Evolutionary conservation across 331 rosid genomes (phyloP).

Genomic region (Malus hybrid): DNA sequence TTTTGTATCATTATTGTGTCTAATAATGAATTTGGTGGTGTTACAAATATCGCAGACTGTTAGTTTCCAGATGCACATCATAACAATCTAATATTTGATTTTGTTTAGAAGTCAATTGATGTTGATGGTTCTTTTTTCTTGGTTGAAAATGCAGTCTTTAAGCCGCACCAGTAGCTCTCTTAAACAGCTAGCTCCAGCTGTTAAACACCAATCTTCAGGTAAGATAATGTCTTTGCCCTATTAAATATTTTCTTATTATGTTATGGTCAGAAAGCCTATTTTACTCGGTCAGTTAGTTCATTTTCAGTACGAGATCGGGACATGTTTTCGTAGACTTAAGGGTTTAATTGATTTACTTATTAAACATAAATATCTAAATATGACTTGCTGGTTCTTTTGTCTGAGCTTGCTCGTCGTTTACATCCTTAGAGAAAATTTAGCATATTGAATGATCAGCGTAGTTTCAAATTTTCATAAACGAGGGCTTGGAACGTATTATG

Average conservation of each 20-base stretch:
- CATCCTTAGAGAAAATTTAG: not conserved
- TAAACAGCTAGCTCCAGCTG: conserved; percentile 15
- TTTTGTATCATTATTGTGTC: not conserved
- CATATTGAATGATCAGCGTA: not conserved
- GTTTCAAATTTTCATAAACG: not conserved
- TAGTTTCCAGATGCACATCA: not conserved
- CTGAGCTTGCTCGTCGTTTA: not conserved
- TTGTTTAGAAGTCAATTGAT: not conserved
- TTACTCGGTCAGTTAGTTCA: not conserved
- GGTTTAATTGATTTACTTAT: not conserved
- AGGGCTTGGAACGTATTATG: not conserved
- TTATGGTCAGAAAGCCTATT: not conserved
- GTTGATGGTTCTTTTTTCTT: not conserved
- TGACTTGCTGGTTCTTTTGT: not conserved
- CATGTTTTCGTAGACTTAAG: not conserved
- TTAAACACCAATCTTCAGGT: conserved; percentile 13
- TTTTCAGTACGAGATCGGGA: not conserved
- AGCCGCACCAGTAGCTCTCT: conserved; percentile 1
- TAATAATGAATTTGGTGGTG: not conserved
- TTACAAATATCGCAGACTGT: not conserved
- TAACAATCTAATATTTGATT: not conserved
- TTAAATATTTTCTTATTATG: not conserved
- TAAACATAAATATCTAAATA: not conserved
- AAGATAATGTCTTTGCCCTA: not conserved
- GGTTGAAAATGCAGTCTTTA: conserved; percentile 1